Conservation (phyloP, 2,329 filamentous ascomycete species). For the Chrysoporthe austroafricana region DNA sequence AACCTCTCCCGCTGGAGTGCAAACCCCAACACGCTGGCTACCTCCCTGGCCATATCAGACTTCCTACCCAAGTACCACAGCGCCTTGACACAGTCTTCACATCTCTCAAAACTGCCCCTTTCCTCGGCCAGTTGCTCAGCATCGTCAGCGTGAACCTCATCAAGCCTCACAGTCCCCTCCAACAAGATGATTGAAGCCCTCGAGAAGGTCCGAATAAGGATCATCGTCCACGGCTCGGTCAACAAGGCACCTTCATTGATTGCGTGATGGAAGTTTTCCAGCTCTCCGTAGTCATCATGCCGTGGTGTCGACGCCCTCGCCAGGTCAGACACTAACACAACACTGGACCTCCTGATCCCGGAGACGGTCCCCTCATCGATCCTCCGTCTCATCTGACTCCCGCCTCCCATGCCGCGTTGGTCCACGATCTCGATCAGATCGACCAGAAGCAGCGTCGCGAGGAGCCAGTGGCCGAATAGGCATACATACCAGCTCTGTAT, state of each 20-base stretch:
- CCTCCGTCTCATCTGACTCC: constrained; percentile 36
- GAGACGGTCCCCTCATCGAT: constrained; percentile 40
- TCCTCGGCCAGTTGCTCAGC: constrained; percentile 35
- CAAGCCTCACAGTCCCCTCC: constrained; percentile 32
- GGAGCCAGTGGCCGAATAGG: constrained; percentile 61
- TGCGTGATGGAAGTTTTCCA: constrained; percentile 55
- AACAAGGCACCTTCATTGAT: constrained; percentile 59
- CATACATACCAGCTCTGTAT: constrained; percentile 65
- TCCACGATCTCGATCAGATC: constrained; percentile 58
- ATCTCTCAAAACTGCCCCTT: constrained; percentile 39
- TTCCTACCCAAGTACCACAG: constrained; percentile 60
- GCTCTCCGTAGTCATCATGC: constrained; percentile 31
- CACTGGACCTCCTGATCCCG: constrained; percentile 48
- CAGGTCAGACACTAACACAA: constrained; percentile 51
- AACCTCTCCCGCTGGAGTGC: constrained; percentile 16
- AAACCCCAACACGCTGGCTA: constrained; percentile 19
- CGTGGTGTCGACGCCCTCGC: constrained; percentile 48
- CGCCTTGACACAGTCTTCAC: constrained; percentile 54
- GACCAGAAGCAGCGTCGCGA: constrained; percentile 57
- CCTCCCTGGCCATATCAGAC: constrained; percentile 47
- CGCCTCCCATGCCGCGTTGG: constrained; percentile 37
- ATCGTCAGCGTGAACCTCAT: constrained; percentile 22
- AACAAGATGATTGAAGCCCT: constrained; percentile 48
- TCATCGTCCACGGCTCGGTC: constrained; percentile 63
- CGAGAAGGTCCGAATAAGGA: constrained; percentile 57